Evolutionary conservation across 2,329 filamentous ascomycete genomes (phyloP).

Genomic region (Aspergillus sp.): DNA sequence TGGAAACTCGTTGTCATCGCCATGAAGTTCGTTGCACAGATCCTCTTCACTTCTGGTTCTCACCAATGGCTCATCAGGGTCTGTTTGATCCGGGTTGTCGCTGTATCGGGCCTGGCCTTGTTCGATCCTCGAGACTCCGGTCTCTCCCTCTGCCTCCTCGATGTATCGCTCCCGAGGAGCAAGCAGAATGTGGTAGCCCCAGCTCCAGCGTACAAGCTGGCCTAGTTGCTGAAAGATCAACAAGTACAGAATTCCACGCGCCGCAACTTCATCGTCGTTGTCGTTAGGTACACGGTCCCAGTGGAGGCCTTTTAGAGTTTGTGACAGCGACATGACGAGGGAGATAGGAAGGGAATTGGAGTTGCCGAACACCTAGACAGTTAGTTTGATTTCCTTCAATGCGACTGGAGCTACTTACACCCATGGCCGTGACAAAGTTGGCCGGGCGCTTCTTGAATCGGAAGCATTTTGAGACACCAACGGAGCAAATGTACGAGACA

Average conservation of each 20-base stretch:
- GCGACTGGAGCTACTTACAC: conserved; percentile 44
- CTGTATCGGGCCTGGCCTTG: conserved; percentile 36
- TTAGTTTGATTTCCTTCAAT: background rate
- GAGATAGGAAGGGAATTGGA: conserved; percentile 98
- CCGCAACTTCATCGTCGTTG: conserved; percentile 90
- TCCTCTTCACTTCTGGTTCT: conserved; percentile 29
- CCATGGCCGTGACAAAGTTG: conserved; percentile 97
- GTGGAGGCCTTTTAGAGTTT: conserved; percentile 85
- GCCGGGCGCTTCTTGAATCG: conserved; percentile 77
- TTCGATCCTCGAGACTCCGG: conserved; percentile 29
- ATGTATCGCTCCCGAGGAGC: conserved; percentile 65
- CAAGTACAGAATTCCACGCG: conserved; percentile 89
- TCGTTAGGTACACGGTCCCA: conserved; percentile 90
- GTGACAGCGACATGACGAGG: conserved; percentile 85
- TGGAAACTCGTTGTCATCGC: conserved; percentile 20
- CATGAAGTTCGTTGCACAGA: conserved; percentile 6
- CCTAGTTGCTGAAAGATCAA: conserved; percentile 97
- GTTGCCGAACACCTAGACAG: conserved; percentile 76
- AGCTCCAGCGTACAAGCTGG: conserved; percentile 93
- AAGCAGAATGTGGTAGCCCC: conserved; percentile 94
- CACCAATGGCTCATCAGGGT: conserved; percentile 32
- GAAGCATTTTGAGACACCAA: conserved; percentile 67
- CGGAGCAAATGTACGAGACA: conserved; percentile 76
- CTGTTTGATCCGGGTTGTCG: conserved; percentile 34
- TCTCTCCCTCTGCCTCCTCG: conserved; percentile 37